phyloP scores from a whole-genome alignment of 805 yeast genomes.

The Priceomyces haplophilus region DNA sequence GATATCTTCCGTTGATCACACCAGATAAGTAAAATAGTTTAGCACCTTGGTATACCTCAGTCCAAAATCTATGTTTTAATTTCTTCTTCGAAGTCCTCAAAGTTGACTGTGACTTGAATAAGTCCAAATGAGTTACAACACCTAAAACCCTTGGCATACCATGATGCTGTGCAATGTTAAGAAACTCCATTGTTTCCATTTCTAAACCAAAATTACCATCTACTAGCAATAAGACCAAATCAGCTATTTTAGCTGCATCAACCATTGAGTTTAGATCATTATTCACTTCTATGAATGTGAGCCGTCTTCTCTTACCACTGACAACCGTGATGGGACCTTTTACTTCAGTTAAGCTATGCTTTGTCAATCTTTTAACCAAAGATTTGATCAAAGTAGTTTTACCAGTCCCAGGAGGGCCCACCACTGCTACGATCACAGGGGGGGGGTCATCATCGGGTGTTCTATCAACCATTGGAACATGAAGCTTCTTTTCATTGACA shows the following conservation, averaged over 20 bases:
- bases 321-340: slow-evolving; percentile 97
- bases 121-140: slow-evolving; percentile 91
- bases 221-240: slow-evolving; percentile 79
- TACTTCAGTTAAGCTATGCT: slow-evolving; percentile 78
- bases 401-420: slow-evolving; percentile 99
- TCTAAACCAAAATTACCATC: slow-evolving; percentile 98
- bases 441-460: slow-evolving; percentile 98
- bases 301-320: slow-evolving; percentile 87
- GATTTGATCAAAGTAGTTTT: slow-evolving; percentile 91
- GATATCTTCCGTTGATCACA: slow-evolving; percentile 94
- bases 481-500: slow-evolving; percentile 74
- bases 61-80: slow-evolving; percentile 94
- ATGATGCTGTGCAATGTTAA: slow-evolving; percentile 94
- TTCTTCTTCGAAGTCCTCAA: slow-evolving; percentile 88
- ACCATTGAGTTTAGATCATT: slow-evolving; percentile 94
- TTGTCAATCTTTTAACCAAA: slow-evolving; percentile 80
- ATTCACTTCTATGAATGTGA: slow-evolving; percentile 89
- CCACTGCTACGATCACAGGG: slow-evolving; percentile 93
- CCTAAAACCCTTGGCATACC: slow-evolving; percentile 98
- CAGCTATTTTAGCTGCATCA: slow-evolving; percentile 94
- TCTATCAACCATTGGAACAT: slow-evolving; percentile 96
- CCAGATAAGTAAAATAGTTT: slow-evolving; percentile 92
- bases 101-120: slow-evolving; percentile 86
- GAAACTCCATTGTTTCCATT: slow-evolving; percentile 99
- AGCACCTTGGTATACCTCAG: slow-evolving; percentile 98